Evolutionary conservation across 192 early-diverging fungal genomes (phyloP), one percentile per base, ranked within the genome.

Genomic region (Geranomyces michiganensis): DNA sequence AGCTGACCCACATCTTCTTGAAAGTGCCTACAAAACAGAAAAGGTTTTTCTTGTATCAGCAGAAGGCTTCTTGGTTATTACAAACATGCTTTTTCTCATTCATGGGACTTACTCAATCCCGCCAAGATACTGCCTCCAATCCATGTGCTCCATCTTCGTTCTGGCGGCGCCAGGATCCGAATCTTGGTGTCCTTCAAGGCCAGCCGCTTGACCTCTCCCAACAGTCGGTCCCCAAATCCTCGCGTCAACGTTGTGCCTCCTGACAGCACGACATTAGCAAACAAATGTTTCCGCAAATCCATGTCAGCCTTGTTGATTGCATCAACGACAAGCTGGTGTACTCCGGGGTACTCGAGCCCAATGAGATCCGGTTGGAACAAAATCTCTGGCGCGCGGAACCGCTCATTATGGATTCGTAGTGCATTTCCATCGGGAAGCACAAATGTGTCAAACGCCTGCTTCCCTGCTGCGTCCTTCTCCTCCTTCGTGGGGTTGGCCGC

Each of bases 1-100:
- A 92, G 5, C 94, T 94, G 14, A 99, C 89, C 97, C 97, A 99
- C 94, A 99, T 96, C 89, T 95, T 97, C 78, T 96, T 96, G 85
- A 99, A 99, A n/a, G 96, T 94, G 80, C 73, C 80, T 51, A 70
- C 41, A 67, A 61, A 29, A 21, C 15, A 27, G 31, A 74, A 48
- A 29, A 7, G 33, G 7, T 58, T 19, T 19, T 27, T n/a, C n/a
- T n/a, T 21, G 53, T 9, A 41, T 65, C n/a, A 53, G 51, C 51
- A 53, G 19, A 26, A 17, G 6, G 51, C 15, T 9, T 53, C n/a
- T 24, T 15, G 46, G 46, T 10, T 10, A 47, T 47, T 10, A 47
- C 46, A 10, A 47, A 19, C 12, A 19, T 10, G 19, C 19, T 19
- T 14, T 14, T 47, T 14, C 46, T 47, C 12, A 14, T 47, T 47